Base-by-base conservation (phyloP, 2,329 filamentous ascomycete species). In the Aspergillus sp. region DNA sequence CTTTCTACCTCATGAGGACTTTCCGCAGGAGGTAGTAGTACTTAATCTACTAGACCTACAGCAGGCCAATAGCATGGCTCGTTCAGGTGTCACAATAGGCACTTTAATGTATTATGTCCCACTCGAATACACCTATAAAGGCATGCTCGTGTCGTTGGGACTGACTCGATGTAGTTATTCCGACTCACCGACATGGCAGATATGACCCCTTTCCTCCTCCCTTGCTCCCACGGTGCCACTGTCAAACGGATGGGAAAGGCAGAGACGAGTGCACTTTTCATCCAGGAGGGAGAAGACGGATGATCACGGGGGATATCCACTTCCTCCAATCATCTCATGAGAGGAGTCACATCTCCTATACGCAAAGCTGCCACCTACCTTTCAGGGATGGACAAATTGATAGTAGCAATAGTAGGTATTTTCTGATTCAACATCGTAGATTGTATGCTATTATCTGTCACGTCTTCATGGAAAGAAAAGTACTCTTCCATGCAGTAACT, bases 271-370 rank as follows among this genome's bases (percentile, higher is more conserved):
- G 27, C 27, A 11, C 32, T 36, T 5, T 15, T 4, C 5, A 36
- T 13, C 11, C 2, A 15, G 32, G 32, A 36, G 32, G 11, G 32
- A 36, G 32, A 13, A 36, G 47, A 44, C 30, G 38, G 36, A 54
- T 30, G 38, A 41, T 41, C 38, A 54, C n/a, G 52, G 38, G 36
- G 25, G 13, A 27, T 25, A 49, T 27, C 11, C 13, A 27, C 44
- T 54, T 32, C 19, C 10, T 52, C 36, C 17, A 25, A 25, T 32
- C 11, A 19, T 13, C 30, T 44, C 19, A 36, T 51, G 48, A 42
- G 60, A 62, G 54, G 57, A 57, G 60, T 62, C 57, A 60, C 27
- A 56, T 62, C 39, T 47, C 36, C 38, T 39, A 30, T 42, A 42
- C 52, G 23, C 25, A 54, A 17, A 13, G 48, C 47, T 15, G 11